phyloP scores from a whole-genome alignment of 2,329 filamentous ascomycete genomes.

The Neofusicoccum cordaticola region DNA sequence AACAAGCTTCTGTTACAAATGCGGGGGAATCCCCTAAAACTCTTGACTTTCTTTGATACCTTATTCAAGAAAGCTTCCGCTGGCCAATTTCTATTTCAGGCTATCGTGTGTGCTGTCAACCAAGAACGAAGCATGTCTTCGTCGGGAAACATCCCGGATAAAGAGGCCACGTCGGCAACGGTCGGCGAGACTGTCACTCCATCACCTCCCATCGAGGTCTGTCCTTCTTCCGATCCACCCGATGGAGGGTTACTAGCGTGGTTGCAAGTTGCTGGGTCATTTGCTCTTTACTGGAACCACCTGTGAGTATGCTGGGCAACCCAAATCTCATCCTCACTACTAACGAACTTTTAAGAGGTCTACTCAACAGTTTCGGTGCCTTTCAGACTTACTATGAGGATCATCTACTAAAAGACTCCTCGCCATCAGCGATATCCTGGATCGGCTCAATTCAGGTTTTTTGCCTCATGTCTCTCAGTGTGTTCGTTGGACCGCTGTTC shows the following conservation, averaged over 20 bases:
- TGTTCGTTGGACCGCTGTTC: slow-evolving; percentile 49
- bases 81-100: no score
- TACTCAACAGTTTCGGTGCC: slow-evolving; percentile 49
- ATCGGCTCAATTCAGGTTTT: slow-evolving; percentile 51
- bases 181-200: not conserved
- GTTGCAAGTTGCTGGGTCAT: not conserved
- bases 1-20: no score
- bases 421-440: slow-evolving; percentile 47
- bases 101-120: no score
- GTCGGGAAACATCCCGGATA: no score
- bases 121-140: no score
- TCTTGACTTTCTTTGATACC: no score
- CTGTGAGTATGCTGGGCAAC: not conserved
- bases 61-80: no score
- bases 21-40: no score
- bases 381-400: slow-evolving; percentile 50
- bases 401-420: slow-evolving; percentile 37
- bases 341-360: slow-evolving; percentile 22
- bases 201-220: not conserved
- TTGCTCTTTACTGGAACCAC: not conserved
- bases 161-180: no score
- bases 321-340: not conserved
- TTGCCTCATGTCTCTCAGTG: slow-evolving; percentile 45
- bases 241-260: not conserved
- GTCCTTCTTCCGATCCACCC: not conserved